phyloP scores from a whole-genome alignment of 2,329 filamentous ascomycete genomes.

The Aspergillus proliferans region DNA sequence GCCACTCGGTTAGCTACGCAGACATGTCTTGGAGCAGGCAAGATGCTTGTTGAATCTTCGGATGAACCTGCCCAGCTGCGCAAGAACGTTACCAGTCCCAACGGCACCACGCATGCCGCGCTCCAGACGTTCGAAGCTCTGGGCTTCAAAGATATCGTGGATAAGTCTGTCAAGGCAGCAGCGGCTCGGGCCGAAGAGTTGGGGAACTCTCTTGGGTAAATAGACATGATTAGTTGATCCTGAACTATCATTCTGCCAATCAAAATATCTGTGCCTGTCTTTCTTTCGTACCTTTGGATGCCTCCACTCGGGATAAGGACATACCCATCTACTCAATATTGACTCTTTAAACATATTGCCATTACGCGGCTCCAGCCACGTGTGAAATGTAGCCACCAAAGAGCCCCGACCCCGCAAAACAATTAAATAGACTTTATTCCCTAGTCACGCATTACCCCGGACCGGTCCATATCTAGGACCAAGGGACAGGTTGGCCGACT shows the following conservation, averaged over 20 bases:
- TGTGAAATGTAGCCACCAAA: no score
- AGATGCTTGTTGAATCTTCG: conserved; percentile 27
- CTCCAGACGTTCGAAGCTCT: conserved; percentile 25
- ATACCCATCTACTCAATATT: no score
- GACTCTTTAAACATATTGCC: no score
- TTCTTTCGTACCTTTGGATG: no score
- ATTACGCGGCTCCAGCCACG: no score
- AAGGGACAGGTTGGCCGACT: no score
- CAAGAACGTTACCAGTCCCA: conserved; percentile 32
- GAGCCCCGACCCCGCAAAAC: no score
- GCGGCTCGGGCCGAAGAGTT: conserved; percentile 26
- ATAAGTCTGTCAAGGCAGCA: conserved; percentile 28
- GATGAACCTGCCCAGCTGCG: conserved; percentile 27
- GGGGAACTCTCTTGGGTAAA: conserved; percentile 7
- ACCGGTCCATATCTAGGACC: no score
- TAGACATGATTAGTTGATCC: not conserved
- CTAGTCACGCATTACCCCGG: no score
- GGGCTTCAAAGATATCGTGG: conserved; percentile 24
- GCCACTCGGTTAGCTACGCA: conserved; percentile 28
- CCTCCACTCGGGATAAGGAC: no score
- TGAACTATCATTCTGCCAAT: no score
- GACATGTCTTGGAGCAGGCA: conserved; percentile 30
- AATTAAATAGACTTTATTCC: no score
- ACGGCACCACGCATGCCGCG: conserved; percentile 29
- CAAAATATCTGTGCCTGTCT: not conserved